phyloP scores from a whole-genome alignment of 306 rosid genomes.

The Glycine soja region DNA sequence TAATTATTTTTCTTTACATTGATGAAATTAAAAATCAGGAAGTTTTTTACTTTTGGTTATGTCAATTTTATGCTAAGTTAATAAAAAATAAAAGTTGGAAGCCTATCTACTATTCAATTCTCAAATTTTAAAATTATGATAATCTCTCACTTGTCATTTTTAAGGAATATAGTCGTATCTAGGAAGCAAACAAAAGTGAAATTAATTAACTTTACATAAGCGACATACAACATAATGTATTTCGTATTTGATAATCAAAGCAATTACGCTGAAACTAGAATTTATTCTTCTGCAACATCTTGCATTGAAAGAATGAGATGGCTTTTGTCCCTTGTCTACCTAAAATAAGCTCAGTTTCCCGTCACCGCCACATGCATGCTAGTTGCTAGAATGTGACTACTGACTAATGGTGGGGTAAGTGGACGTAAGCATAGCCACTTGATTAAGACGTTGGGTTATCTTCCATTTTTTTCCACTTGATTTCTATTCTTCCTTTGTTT shows the following conservation, averaged over 20 bases:
- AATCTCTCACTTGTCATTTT: not conserved
- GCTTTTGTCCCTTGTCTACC: conserved; percentile 51
- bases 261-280: conserved; percentile 46
- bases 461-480: conserved; percentile 33
- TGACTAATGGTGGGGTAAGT: conserved; percentile 48
- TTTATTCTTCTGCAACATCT: conserved; percentile 48
- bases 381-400: conserved; percentile 45
- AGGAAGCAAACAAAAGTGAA: conserved; percentile 35
- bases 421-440: conserved; percentile 48
- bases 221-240: conserved; percentile 35
- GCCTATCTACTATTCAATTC: not conserved
- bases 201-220: conserved; percentile 38
- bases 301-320: conserved; percentile 57
- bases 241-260: conserved; percentile 48
- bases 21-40: conserved; percentile 29
- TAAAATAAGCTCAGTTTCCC: conserved; percentile 45
- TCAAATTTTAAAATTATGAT: not conserved
- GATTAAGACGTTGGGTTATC: conserved; percentile 38
- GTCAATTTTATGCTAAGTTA: not conserved
- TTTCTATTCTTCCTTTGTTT: conserved; percentile 29
- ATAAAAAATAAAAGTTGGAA: not conserved
- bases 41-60: conserved; percentile 16
- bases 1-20: not conserved
- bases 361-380: conserved; percentile 50
- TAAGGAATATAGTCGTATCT: not conserved